phyloP scores from a whole-genome alignment of 2,329 filamentous ascomycete species.

The Penicillium olsonii region DNA sequence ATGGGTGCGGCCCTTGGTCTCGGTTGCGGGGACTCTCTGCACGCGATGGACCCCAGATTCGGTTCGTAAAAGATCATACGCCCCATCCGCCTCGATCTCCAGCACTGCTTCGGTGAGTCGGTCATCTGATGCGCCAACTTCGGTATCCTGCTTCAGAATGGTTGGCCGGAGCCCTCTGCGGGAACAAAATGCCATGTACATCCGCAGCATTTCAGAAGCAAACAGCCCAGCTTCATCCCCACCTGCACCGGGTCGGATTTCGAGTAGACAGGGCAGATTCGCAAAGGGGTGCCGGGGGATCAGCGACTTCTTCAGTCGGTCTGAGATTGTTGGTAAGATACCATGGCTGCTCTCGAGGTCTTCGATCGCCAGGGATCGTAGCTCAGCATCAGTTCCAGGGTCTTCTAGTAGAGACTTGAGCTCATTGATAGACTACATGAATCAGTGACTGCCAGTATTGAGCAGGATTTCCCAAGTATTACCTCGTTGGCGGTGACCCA shows the following conservation, averaged over 20 bases:
- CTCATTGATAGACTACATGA: constrained; percentile 59
- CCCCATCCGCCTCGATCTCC: constrained; percentile 73
- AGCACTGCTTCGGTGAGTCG: constrained; percentile 85
- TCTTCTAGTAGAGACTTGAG: constrained; percentile 77
- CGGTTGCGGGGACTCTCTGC: constrained; percentile 88
- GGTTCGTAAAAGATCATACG: constrained; percentile 78
- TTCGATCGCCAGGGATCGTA: constrained; percentile 60
- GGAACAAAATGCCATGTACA: constrained; percentile 82
- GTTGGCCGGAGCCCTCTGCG: constrained; percentile 66
- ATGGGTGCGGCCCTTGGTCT: constrained; percentile 87
- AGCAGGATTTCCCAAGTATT: constrained; percentile 13
- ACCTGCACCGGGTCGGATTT: constrained; percentile 88
- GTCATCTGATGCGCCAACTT: constrained; percentile 64
- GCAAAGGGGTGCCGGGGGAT: constrained; percentile 90
- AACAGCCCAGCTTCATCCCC: constrained; percentile 91
- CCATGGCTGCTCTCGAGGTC: constrained; percentile 70
- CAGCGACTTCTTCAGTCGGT: constrained; percentile 71
- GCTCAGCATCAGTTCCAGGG: constrained; percentile 58
- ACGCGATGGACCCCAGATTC: constrained; percentile 96
- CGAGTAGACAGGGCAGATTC: constrained; percentile 83
- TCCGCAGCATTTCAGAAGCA: constrained; percentile 79
- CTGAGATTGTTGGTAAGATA: constrained; percentile 64
- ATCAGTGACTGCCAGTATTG: neutral
- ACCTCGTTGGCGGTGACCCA: constrained; percentile 63
- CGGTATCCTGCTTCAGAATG: constrained; percentile 79